A percentile compares a stretch with the other conserved stretches of the same genome.
Evolutionary conservation across 306 rosid species (phyloP).

Genomic region (Dalbergia oliveri): DNA sequence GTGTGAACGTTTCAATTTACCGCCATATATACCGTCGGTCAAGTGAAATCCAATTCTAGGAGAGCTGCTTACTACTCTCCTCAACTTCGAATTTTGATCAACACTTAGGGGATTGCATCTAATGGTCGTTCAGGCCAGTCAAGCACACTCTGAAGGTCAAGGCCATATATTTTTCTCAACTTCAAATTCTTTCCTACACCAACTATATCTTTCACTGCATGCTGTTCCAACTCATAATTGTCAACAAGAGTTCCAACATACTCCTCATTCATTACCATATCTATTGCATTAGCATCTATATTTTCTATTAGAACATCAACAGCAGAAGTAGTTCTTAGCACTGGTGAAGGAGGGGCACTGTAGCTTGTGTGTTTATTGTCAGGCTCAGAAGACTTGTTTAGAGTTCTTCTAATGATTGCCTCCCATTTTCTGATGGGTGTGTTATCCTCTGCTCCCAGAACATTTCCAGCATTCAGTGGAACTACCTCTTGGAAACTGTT

Average conservation of each 20-base stretch:
- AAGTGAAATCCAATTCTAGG: constrained; percentile 74
- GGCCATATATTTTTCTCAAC: constrained; percentile 69
- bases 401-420: constrained; percentile 79
- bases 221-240: constrained; percentile 49
- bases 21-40: constrained; percentile 52
- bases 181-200: constrained; percentile 56
- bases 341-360: constrained; percentile 96
- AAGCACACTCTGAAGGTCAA: constrained; percentile 60
- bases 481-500: constrained; percentile 94
- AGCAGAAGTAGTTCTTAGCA: constrained; percentile 80
- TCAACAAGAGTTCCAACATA: constrained; percentile 42
- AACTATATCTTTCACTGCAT: constrained; percentile 55
- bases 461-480: constrained; percentile 96
- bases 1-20: constrained; percentile 65
- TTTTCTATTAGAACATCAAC: constrained; percentile 73
- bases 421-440: constrained; percentile 92
- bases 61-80: constrained; percentile 84
- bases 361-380: constrained; percentile 72
- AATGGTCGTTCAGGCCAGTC: constrained; percentile 95
- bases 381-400: constrained; percentile 77
- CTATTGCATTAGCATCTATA: constrained; percentile 61
- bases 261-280: constrained; percentile 54
- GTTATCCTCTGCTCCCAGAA: constrained; percentile 90
- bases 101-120: constrained; percentile 78
- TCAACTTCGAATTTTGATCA: constrained; percentile 69